phyloP scores from a whole-genome alignment of 1,284 basidiomycete species.

The Irpex sp. region DNA sequence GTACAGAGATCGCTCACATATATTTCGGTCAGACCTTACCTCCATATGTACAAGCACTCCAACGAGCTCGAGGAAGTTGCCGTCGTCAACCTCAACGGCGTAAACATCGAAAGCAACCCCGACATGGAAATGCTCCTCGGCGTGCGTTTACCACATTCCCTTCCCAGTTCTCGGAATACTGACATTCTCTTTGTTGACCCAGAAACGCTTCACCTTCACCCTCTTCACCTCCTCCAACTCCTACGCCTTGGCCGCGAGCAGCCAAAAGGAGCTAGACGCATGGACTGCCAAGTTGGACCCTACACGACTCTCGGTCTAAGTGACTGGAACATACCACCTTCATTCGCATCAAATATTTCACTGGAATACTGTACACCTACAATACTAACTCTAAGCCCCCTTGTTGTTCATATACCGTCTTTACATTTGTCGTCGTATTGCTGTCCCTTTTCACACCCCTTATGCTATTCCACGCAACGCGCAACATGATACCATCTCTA shows the following conservation, averaged over 20 bases:
- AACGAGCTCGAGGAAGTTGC: conserved; percentile 83
- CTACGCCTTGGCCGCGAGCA: conserved; percentile 80
- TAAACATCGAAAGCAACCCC: conserved; percentile 83
- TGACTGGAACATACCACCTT: background rate
- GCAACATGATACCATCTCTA: background rate
- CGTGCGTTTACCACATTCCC: conserved; percentile 45
- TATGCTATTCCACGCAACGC: background rate
- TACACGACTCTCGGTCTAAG: conserved; percentile 38
- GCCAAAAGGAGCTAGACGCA: conserved; percentile 73
- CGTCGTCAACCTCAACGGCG: conserved; percentile 81
- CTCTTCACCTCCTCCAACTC: conserved; percentile 89
- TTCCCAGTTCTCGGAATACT: conserved; percentile 1
- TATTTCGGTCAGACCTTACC: conserved; percentile 65
- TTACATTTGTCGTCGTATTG: background rate
- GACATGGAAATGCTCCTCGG: conserved; percentile 85
- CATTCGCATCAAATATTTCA: background rate
- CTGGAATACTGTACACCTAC: background rate
- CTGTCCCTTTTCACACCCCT: background rate
- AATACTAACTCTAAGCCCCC: background rate
- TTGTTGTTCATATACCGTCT: background rate
- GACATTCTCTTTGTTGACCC: conserved; percentile 7
- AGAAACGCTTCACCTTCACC: conserved; percentile 85
- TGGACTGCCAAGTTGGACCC: conserved; percentile 84
- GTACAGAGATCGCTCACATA: too few relatives aligned
- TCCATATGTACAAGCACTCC: conserved; percentile 81